Base-by-base conservation (phyloP, 371 early-diverging fungal species). In the Mucor indicus region DNA sequence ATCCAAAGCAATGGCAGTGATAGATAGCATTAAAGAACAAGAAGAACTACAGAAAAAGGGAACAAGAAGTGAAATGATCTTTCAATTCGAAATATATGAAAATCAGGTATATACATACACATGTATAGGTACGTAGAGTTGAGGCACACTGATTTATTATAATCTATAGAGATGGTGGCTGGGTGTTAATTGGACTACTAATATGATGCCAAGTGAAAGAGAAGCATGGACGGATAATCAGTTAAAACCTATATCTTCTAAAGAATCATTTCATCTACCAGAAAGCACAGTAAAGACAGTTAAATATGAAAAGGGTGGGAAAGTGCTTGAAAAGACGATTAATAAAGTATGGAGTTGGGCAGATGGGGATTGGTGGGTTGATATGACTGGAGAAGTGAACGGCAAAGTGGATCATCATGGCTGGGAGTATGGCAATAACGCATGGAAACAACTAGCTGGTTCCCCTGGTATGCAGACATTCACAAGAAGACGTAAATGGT, bases 321-420 rank as follows among this genome's bases (percentile, higher is more conserved):
- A 55, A 2, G 31, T 39, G 12, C 47, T 58, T 35, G 19, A 64
- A 19, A 48, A 44, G 4, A 60, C 51, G 1, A 65, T 52, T 4
- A 42, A 42, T 19, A 74, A 74, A 33, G 45, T 52, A 12, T 74
- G 74, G 74, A 55, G 41, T 7, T 74, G 74, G 74, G 70, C 51
- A 0, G 74, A 74, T 24, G 56, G 54, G 12, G 74, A 74, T 45
- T 74, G 74, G 74, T 74, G 74, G 74, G 74, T 74, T 5, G 74
- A 74, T 41, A 74, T 74, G 74, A 74, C 70, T 2, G 67, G 67
- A 1, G 67, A 64, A 21, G 23, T 69, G 13, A 41, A 60, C 17
- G 63, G 59, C 8, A 60, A 61, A 21, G 60, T 74, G 8, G 74
- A 74, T 41, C 64, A 59, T 10, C 64, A 74, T 50, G 74, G 74